A percentile compares a stretch with the other conserved stretches of the same genome.
These are phyloP conservation scores for Sonneratia alba DNA, from an alignment of 345 rosid genomes.

Conservation along the genomic window DNA sequence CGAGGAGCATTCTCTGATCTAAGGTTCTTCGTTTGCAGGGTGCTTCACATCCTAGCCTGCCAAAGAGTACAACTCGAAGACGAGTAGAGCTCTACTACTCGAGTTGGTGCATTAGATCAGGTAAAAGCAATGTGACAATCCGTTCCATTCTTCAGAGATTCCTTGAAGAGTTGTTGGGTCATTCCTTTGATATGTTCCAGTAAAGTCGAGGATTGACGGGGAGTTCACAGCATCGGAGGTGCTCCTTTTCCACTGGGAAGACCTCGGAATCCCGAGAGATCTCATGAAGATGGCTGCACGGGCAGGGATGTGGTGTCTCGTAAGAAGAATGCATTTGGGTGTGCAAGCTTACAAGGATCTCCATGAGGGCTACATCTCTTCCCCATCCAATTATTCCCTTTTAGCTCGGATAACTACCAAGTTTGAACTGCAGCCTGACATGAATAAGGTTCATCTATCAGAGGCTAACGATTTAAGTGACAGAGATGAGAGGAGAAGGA, in stretches of 20 bases:
- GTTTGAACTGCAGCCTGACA: too few species aligned
- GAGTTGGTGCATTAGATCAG: conserved; percentile 13
- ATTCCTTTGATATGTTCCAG: conserved; percentile 5
- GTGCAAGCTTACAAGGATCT: too few species aligned
- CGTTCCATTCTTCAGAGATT: not conserved
- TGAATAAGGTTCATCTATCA: too few species aligned
- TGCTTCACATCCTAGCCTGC: conserved; percentile 6
- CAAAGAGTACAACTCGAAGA: not conserved
- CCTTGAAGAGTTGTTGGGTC: not conserved
- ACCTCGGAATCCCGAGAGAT: conserved; percentile 9
- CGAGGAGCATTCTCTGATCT: not conserved
- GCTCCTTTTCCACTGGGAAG: conserved; percentile 19
- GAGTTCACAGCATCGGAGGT: conserved; percentile 12
- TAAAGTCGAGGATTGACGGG: conserved; percentile 7
- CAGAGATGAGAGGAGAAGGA: too few species aligned
- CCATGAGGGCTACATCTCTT: too few species aligned
- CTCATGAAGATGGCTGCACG: conserved; percentile 14
- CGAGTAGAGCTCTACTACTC: conserved; percentile 15
- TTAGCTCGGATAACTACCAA: too few species aligned
- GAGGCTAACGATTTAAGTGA: too few species aligned
- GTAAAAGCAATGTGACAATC: not conserved
- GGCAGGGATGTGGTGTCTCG: conserved; percentile 13
- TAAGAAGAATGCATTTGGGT: conserved; percentile 8
- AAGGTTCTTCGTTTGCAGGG: conserved; percentile 10
- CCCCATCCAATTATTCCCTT: too few species aligned